Evolutionary conservation across 768 basidiomycete genomes (phyloP).

Genomic region (Amanita rubescens): DNA sequence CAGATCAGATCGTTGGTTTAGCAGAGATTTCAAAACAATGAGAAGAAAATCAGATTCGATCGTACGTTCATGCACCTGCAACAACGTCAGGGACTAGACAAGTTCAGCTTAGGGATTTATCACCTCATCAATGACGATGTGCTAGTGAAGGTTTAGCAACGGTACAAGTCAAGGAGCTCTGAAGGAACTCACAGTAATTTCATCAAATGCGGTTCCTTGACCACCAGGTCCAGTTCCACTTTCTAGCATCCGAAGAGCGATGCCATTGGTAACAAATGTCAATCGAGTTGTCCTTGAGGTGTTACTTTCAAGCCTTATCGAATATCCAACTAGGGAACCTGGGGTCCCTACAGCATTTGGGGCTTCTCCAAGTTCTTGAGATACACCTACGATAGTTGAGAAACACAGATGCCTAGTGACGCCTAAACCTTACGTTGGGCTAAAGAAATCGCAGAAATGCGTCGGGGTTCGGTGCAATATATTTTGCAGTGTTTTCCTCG

Average conservation of each 20-base stretch:
- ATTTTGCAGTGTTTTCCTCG: constrained; percentile 82
- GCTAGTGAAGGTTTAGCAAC: constrained; percentile 36
- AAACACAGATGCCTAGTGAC: constrained; percentile 2
- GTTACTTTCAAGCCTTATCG: constrained; percentile 87
- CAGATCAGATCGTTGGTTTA: constrained; percentile 72
- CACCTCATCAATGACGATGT: constrained; percentile 94
- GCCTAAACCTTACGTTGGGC: constrained; percentile 55
- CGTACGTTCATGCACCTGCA: constrained; percentile 86
- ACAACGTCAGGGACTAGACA: neutral
- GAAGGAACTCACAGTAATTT: constrained; percentile 68
- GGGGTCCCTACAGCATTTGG: constrained; percentile 69
- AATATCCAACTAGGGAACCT: constrained; percentile 85
- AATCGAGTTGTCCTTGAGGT: constrained; percentile 72
- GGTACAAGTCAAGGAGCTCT: constrained; percentile 1
- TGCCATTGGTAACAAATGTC: constrained; percentile 88
- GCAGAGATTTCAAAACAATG: constrained; percentile 82
- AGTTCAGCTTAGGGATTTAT: neutral
- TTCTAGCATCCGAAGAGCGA: constrained; percentile 96
- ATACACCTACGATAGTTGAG: constrained; percentile 45
- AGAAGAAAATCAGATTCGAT: constrained; percentile 97
- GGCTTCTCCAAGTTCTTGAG: constrained; percentile 84
- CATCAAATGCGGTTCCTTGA: constrained; percentile 80
- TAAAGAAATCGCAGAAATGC: constrained; percentile 93
- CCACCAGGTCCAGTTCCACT: constrained; percentile 62
- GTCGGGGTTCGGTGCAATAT: constrained; percentile 90